phyloP scores from a whole-genome alignment of 768 basidiomycete species.

The Mycena haematopus region DNA sequence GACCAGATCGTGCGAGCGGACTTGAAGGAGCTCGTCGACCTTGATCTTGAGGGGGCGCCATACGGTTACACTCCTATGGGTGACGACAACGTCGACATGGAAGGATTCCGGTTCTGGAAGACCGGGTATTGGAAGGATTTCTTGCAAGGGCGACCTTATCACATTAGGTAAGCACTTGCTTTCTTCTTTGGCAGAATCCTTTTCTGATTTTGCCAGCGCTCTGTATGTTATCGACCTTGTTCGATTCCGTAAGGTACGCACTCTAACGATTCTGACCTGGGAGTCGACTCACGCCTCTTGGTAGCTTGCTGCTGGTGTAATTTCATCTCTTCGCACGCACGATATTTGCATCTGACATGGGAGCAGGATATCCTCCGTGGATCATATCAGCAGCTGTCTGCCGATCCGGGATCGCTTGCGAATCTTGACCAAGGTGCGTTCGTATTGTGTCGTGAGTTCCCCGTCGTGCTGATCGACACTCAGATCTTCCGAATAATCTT shows the following conservation, averaged over 20 bases:
- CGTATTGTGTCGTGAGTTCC: not conserved
- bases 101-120: slow-evolving; percentile 99
- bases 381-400: slow-evolving; percentile 92
- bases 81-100: slow-evolving; percentile 92
- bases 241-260: slow-evolving; percentile 84
- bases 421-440: slow-evolving; percentile 89
- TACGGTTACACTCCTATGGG: slow-evolving; percentile 99
- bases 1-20: slow-evolving; percentile 98
- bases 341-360: not conserved
- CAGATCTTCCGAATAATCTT: slow-evolving; percentile 95
- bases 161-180: slow-evolving; percentile 76
- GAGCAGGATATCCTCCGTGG: slow-evolving; percentile 84
- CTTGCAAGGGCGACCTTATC: slow-evolving; percentile 84
- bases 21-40: slow-evolving; percentile 90
- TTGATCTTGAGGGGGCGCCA: slow-evolving; percentile 91
- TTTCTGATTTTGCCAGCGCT: slow-evolving; percentile 59
- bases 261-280: slow-evolving; percentile 23
- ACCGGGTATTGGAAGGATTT: slow-evolving; percentile 95
- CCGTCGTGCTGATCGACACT: not conserved
- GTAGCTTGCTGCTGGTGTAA: slow-evolving; percentile 61
- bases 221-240: slow-evolving; percentile 96
- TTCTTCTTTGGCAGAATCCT: not conserved
- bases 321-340: slow-evolving; percentile 17
- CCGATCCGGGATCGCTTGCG: slow-evolving; percentile 92
- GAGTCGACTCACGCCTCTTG: slow-evolving; percentile 12